phyloP scores from a whole-genome alignment of 495 filamentous ascomycete species.

The Paragyromitra xinjiangensis region DNA sequence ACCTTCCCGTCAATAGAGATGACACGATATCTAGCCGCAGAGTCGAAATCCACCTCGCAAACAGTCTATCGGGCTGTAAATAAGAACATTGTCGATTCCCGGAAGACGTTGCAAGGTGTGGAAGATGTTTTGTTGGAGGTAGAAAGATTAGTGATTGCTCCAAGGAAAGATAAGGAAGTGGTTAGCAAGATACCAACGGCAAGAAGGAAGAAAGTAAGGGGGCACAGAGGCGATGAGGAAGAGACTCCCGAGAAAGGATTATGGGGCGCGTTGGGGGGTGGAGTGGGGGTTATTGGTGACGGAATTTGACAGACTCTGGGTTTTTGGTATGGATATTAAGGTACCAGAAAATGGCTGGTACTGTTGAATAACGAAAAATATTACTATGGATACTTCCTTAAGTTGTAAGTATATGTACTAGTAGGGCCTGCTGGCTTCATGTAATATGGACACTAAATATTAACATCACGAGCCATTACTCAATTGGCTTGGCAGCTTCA shows the following conservation, averaged over 20 bases:
- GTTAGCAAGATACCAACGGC: slow-evolving; percentile 47
- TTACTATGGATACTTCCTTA: neutral
- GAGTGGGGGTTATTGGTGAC: slow-evolving; percentile 56
- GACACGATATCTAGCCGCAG: neutral
- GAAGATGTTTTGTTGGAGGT: slow-evolving; percentile 46
- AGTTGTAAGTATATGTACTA: neutral
- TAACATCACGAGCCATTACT: neutral
- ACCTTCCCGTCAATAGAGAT: slow-evolving; percentile 37
- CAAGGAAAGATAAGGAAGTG: slow-evolving; percentile 44
- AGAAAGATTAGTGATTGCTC: slow-evolving; percentile 34
- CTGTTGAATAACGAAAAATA: neutral
- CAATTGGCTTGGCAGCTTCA: neutral
- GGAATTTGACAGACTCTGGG: slow-evolving; percentile 42
- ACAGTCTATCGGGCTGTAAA: slow-evolving; percentile 12
- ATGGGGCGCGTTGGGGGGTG: slow-evolving; percentile 50
- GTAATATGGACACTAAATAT: neutral
- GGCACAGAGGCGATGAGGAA: slow-evolving; percentile 32
- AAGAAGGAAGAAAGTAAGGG: slow-evolving; percentile 36
- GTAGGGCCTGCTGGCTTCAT: neutral
- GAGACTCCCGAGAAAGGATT: slow-evolving; percentile 45
- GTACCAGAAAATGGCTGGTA: neutral
- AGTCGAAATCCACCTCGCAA: slow-evolving; percentile 12
- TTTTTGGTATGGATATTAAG: neutral
- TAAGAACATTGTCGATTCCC: slow-evolving; percentile 30
- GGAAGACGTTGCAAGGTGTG: slow-evolving; percentile 32